Percentiles rank a stretch among this genome's conserved stretches.
These are phyloP conservation scores for Saturnispora serradocipensis DNA, from an alignment of 805 yeast species.

Conservation along the genomic window DNA sequence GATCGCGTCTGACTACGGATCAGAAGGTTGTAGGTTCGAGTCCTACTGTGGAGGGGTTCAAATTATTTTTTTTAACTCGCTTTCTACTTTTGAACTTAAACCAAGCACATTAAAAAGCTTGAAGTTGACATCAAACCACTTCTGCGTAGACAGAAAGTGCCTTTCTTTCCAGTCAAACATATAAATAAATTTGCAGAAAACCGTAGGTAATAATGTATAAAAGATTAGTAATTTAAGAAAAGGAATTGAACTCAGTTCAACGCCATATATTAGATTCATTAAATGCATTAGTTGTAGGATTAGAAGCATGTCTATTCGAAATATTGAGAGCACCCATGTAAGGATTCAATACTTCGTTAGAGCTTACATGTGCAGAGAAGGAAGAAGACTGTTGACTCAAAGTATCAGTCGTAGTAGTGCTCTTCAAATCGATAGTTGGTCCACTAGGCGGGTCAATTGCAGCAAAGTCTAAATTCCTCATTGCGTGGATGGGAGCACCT, in stretches of 20 bases:
- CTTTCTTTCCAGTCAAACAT: neutral
- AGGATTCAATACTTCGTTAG: neutral
- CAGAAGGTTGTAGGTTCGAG: constrained; percentile 19
- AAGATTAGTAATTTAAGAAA: neutral
- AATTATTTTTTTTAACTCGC: constrained; percentile 3
- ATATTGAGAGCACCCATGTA: neutral
- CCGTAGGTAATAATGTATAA: neutral
- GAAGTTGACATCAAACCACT: no score
- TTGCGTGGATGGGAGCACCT: neutral
- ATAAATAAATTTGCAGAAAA: neutral
- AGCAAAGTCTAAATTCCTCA: neutral
- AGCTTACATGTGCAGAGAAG: neutral
- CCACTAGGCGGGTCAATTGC: neutral
- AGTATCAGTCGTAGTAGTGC: neutral
- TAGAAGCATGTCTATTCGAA: neutral
- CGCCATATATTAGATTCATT: neutral
- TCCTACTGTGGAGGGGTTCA: constrained; percentile 15
- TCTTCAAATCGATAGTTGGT: neutral
- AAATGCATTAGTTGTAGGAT: neutral
- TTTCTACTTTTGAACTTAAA: no score
- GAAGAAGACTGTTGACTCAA: neutral
- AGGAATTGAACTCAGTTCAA: neutral
- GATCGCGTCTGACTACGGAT: constrained; percentile 20
- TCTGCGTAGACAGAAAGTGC: no score
- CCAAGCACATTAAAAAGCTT: no score